Conservation (phyloP, 2,329 filamentous ascomycete species). For the Teratosphaeria nubilosa region DNA sequence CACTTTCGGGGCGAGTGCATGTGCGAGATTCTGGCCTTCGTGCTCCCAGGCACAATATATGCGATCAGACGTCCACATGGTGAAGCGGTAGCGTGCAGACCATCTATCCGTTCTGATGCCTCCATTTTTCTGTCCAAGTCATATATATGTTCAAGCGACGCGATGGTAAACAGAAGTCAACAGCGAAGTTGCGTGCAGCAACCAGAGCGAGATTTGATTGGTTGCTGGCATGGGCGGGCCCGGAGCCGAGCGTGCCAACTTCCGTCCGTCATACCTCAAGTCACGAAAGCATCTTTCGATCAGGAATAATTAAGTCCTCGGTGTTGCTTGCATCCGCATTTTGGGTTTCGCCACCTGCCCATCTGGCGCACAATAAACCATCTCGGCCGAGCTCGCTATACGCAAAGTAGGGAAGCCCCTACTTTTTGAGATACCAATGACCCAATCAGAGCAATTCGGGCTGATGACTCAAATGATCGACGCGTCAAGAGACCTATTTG, state of each 20-base stretch:
- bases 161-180: not conserved
- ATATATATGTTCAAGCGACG: not conserved
- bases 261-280: too few relatives aligned
- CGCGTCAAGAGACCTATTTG: not conserved
- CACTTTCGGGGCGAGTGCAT: not conserved
- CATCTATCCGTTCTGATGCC: not conserved
- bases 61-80: slow-evolving; percentile 1
- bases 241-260: not conserved
- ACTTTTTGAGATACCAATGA: not conserved
- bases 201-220: not conserved
- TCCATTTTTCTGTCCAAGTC: not conserved
- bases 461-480: not conserved
- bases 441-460: not conserved
- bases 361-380: not conserved
- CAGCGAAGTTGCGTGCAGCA: not conserved
- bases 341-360: not conserved
- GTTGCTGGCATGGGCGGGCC: not conserved
- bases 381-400: not conserved
- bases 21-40: slow-evolving; percentile 4
- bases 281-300: too few relatives aligned
- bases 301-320: too few relatives aligned
- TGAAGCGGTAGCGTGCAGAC: not conserved
- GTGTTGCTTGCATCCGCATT: not conserved
- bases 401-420: not conserved
- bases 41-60: not conserved